These are phyloP conservation scores for Tuber brumale DNA, from an alignment of 495 filamentous ascomycete genomes.

Conservation along the genomic window DNA sequence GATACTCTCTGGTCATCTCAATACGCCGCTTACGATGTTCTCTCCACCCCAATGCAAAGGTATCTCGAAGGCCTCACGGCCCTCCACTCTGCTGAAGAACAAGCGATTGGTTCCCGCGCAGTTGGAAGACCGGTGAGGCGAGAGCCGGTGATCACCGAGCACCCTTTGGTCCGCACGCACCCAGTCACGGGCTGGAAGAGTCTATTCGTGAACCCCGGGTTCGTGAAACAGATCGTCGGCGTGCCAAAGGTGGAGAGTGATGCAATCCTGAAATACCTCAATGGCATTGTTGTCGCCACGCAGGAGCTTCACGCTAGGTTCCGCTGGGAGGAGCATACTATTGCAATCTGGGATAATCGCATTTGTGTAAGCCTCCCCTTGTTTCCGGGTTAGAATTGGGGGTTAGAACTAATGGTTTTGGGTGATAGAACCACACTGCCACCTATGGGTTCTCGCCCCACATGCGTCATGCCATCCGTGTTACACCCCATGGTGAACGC, in stretches of 20 bases:
- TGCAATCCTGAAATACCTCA: slow-evolving; percentile 58
- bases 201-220: slow-evolving; percentile 73
- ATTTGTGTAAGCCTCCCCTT: slow-evolving; percentile 48
- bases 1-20: slow-evolving; percentile 72
- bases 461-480: slow-evolving; percentile 58
- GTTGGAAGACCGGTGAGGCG: slow-evolving; percentile 60
- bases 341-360: slow-evolving; percentile 73
- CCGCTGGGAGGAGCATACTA: slow-evolving; percentile 62
- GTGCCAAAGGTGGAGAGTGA: slow-evolving; percentile 65
- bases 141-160: slow-evolving; percentile 47
- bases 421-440: slow-evolving; percentile 53
- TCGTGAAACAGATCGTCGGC: slow-evolving; percentile 69
- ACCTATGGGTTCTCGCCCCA: slow-evolving; percentile 59
- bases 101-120: slow-evolving; percentile 58
- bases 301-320: slow-evolving; percentile 67
- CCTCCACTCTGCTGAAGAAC: slow-evolving; percentile 63
- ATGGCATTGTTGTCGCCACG: slow-evolving; percentile 54
- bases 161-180: slow-evolving; percentile 66
- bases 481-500: slow-evolving; percentile 54
- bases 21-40: slow-evolving; percentile 63
- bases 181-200: slow-evolving; percentile 73
- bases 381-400: neutral
- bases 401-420: slow-evolving; percentile 9
- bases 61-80: slow-evolving; percentile 66
- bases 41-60: slow-evolving; percentile 63